Percentiles rank a stretch among this genome's conserved stretches.
Evolutionary conservation across 1,284 basidiomycete genomes (phyloP).

Genomic region (Ustilago hordei): DNA sequence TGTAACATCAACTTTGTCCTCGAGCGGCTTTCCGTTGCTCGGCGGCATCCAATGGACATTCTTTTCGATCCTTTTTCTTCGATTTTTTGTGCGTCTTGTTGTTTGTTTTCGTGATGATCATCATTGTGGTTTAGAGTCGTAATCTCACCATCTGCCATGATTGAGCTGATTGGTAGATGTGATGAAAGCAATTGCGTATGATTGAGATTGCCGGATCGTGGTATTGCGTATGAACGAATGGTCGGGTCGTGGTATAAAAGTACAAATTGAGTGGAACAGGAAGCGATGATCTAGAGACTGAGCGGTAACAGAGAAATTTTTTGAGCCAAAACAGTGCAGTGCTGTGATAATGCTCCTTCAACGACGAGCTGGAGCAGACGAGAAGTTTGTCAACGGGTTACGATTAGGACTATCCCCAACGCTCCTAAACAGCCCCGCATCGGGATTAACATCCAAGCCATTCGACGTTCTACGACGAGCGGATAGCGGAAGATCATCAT

Average conservation of each 20-base stretch:
- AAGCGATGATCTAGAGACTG: neutral
- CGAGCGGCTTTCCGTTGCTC: neutral
- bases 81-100: neutral
- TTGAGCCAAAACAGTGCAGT: neutral
- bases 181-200: neutral
- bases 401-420: conserved; percentile 6
- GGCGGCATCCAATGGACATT: neutral
- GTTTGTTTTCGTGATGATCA: neutral
- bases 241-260: neutral
- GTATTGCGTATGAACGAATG: no score
- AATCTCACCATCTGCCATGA: neutral
- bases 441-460: conserved; percentile 28
- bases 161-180: neutral
- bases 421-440: conserved; percentile 29
- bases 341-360: neutral
- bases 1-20: conserved; percentile 2
- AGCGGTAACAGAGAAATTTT: neutral
- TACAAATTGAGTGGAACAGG: conserved; percentile 6
- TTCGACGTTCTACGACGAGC: conserved; percentile 11
- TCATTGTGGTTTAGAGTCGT: neutral
- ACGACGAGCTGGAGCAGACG: conserved; percentile 13
- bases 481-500: conserved; percentile 22
- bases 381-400: conserved; percentile 32
- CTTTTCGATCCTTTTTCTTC: neutral
- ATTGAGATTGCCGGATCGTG: neutral